Evolutionary conservation across 352 stramenopile genomes (phyloP).

Genomic region (Blastocystis sp.): DNA sequence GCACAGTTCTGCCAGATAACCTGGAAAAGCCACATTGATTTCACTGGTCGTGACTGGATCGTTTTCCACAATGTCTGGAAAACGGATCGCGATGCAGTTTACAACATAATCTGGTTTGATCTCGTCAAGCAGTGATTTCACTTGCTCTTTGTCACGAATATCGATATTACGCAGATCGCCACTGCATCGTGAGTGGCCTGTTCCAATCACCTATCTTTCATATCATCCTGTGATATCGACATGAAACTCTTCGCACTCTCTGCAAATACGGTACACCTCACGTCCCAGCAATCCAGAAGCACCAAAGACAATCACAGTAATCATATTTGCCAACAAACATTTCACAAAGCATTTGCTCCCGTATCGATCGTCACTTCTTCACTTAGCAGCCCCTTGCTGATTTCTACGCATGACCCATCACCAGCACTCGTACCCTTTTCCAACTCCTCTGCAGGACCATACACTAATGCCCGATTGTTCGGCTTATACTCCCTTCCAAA

Average conservation of each 20-base stretch:
- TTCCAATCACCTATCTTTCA: not conserved
- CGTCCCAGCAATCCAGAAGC: not conserved
- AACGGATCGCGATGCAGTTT: not conserved
- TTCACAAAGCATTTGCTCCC: not conserved
- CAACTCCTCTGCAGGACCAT: slow-evolving; percentile 38
- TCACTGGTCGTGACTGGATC: not conserved
- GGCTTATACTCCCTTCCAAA: slow-evolving; percentile 1
- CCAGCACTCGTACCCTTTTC: not conserved
- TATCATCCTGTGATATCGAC: not conserved
- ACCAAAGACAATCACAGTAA: not conserved
- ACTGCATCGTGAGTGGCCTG: not conserved
- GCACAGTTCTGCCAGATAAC: not conserved
- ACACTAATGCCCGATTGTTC: slow-evolving; percentile 5
- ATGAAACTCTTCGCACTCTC: not conserved
- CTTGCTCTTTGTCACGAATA: not conserved
- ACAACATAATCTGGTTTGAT: not conserved
- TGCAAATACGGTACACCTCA: not conserved
- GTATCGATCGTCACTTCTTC: not conserved
- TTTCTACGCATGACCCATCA: not conserved
- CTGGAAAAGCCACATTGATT: not conserved
- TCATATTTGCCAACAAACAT: not conserved
- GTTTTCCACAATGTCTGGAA: not conserved
- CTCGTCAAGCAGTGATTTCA: not conserved
- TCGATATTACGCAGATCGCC: not conserved
- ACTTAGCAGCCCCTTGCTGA: not conserved